Evolutionary conservation across 768 basidiomycete species (phyloP), one percentile per base, ranked within the genome.

Genomic region (Boletellus ananiceps): DNA sequence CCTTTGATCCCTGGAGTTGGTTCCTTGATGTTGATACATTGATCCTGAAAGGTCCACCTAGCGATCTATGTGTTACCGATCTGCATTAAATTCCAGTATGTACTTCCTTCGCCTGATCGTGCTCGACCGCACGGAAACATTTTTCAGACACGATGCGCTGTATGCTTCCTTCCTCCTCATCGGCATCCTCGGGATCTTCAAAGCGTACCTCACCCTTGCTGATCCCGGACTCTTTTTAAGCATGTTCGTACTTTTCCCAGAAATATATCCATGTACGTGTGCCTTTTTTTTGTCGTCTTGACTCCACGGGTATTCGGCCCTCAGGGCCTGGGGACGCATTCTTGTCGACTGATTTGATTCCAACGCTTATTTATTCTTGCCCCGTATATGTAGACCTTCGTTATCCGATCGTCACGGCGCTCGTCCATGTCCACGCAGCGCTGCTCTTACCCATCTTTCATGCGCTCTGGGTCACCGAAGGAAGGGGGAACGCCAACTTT

Each of bases 401-500:
- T 38, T 81, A 91, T 61, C 90, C 93, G 0, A 82, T 94, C 47
- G 84, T 93, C 32, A 91, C 91, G 8, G 71, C 80, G 5, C 78
- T 92, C 39, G 77, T 94, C 9, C 88, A 95, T 55, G 70, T 89
- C 5, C 92, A 96, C 60, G 83, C 94, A 2, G 76, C 84, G 1
- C 74, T 92, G 16, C 82, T 98, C 18, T 78, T 97, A 50, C 95
- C 95, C 0, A 75, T 96, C 27, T 94, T 98, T 67, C 84, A 95
- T 61, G 80, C 89, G 51, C 73, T 98, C 2, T 99, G 96, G 95
- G 78, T 97, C 6, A 75, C 74, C 8, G 86, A 92, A 49, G 93
- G 93, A 1, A 89, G 92, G 5, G 96, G 93, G 2, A 98, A 99
- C 61, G 93, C 95, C 40, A 98, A 98, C 66, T 99, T 99, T 70